These are phyloP conservation scores for Panellus pusillus DNA, from an alignment of 768 basidiomycete species.

Conservation along the genomic window DNA sequence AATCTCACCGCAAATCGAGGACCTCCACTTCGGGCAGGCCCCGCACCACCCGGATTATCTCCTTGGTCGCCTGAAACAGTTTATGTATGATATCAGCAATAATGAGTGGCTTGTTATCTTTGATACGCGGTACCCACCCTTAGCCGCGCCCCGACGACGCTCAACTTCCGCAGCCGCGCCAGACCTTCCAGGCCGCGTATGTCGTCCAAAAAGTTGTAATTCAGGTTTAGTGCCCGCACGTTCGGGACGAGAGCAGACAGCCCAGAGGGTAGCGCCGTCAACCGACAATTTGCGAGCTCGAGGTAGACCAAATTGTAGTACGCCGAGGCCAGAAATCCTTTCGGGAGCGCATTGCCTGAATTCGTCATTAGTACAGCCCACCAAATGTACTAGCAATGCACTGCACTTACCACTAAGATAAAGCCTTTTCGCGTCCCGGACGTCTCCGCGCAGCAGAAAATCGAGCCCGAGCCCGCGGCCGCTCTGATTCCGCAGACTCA, in stretches of 20 bases:
- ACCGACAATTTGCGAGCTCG: constrained; percentile 84
- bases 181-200: constrained; percentile 67
- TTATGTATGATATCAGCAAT: not conserved
- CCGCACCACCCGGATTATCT: constrained; percentile 68
- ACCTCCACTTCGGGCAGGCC: constrained; percentile 81
- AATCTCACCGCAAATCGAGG: constrained; percentile 82
- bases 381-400: constrained; percentile 16
- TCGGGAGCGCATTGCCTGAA: constrained; percentile 70
- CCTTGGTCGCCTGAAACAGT: constrained; percentile 50
- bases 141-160: constrained; percentile 82
- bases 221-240: constrained; percentile 87
- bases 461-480: constrained; percentile 70
- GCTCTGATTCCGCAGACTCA: constrained; percentile 89
- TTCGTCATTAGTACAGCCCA: not conserved
- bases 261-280: constrained; percentile 70
- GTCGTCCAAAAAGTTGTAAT: constrained; percentile 94
- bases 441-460: constrained; percentile 47
- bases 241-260: constrained; percentile 74
- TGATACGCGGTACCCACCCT: constrained; percentile 27
- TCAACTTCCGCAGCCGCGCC: constrained; percentile 76
- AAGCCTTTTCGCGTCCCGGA: constrained; percentile 89
- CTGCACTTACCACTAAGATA: constrained; percentile 84
- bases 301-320: constrained; percentile 92
- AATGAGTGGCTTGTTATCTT: not conserved
- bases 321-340: constrained; percentile 63